phyloP scores from a whole-genome alignment of 306 rosid genomes.

The Betula pendula region DNA sequence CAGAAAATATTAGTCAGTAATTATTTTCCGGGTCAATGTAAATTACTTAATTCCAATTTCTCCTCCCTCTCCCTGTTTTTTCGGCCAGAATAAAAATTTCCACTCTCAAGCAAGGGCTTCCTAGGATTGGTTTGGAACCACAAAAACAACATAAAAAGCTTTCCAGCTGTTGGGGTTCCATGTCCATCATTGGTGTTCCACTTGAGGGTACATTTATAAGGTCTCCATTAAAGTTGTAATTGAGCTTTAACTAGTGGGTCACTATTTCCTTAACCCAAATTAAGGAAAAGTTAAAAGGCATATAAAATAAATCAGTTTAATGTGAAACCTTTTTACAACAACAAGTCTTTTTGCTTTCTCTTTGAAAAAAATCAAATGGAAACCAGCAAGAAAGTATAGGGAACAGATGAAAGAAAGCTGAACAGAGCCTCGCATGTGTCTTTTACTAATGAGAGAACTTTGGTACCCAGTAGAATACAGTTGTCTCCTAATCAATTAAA shows the following conservation, averaged over 20 bases:
- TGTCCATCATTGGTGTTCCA: conserved; percentile 12
- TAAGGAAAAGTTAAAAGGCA: neutral
- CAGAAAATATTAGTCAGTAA: no score
- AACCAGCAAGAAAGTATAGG: conserved; percentile 36
- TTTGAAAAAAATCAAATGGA: conserved; percentile 20
- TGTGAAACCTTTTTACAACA: neutral
- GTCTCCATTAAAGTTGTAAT: neutral
- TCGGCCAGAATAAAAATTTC: neutral
- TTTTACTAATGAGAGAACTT: neutral
- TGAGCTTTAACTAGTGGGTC: neutral
- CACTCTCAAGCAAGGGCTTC: neutral
- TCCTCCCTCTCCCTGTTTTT: neutral
- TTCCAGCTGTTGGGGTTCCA: conserved; percentile 27
- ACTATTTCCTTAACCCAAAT: conserved; percentile 7
- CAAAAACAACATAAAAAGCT: neutral
- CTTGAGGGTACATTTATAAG: neutral
- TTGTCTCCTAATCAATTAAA: conserved; percentile 29
- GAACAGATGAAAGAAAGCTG: conserved; percentile 17
- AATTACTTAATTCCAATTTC: neutral
- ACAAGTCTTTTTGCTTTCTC: neutral
- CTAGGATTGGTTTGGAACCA: neutral
- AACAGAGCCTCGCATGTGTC: conserved; percentile 9
- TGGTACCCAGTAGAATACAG: conserved; percentile 27
- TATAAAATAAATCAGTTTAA: conserved; percentile 5
- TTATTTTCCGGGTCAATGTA: neutral